phyloP scores from a whole-genome alignment of 345 rosid genomes.

The Bretschneidera sinensis region DNA sequence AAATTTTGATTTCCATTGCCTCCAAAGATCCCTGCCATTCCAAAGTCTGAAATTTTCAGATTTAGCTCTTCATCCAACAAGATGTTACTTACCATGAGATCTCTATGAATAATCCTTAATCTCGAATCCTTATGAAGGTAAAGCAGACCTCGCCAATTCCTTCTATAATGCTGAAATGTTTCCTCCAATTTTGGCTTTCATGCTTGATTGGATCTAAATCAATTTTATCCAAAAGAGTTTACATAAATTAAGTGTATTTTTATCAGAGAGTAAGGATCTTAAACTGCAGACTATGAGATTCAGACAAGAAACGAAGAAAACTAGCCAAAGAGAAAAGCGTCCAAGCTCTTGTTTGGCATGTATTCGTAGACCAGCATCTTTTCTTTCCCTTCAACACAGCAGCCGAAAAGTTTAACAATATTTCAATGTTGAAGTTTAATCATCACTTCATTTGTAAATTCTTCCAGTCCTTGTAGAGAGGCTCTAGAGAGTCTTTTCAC shows the following conservation, averaged over 20 bases:
- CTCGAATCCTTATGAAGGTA: constrained; percentile 54
- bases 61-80: constrained; percentile 45
- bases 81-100: constrained; percentile 44
- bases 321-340: constrained; percentile 36
- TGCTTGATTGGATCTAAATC: constrained; percentile 23
- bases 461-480: constrained; percentile 60
- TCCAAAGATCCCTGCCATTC: constrained; percentile 37
- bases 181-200: constrained; percentile 34
- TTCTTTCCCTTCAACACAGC: constrained; percentile 54
- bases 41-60: constrained; percentile 47
- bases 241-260: no score
- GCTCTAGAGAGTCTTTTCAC: constrained; percentile 50
- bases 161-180: constrained; percentile 31
- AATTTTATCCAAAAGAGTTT: not conserved
- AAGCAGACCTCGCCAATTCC: constrained; percentile 48
- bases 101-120: constrained; percentile 44
- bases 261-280: no score
- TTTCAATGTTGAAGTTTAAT: constrained; percentile 61
- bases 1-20: constrained; percentile 34
- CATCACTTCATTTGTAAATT: constrained; percentile 53
- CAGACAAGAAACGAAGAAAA: no score
- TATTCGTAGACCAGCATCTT: constrained; percentile 54
- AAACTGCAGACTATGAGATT: not conserved
- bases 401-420: constrained; percentile 55
- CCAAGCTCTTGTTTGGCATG: constrained; percentile 39